Conservation (phyloP, 106 monocot genomes). For the Hemerocallis citrina region DNA sequence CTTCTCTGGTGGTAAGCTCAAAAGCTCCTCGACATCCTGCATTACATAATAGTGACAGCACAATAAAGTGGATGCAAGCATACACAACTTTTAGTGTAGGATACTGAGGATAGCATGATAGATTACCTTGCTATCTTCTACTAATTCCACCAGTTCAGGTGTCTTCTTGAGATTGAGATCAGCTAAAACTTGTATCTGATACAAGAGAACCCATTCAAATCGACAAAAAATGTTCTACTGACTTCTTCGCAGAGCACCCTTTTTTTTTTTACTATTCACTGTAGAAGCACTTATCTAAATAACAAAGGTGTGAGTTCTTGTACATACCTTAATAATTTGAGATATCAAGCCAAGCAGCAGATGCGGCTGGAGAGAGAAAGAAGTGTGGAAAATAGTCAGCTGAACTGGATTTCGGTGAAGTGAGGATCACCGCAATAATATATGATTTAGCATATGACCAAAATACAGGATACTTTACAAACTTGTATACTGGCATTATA, state of each 20-base stretch:
- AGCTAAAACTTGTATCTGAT: slow-evolving; percentile 93
- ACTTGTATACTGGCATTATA: no score
- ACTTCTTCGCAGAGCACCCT: neutral
- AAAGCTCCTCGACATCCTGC: slow-evolving; percentile 62
- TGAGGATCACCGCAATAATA: no score
- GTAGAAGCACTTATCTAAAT: neutral
- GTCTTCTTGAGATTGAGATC: slow-evolving; percentile 96
- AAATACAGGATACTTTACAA: no score
- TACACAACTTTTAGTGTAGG: neutral
- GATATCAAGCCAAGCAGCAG: slow-evolving; percentile 95
- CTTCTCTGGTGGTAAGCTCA: slow-evolving; percentile 64
- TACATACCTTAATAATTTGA: slow-evolving; percentile 90
- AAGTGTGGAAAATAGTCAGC: neutral
- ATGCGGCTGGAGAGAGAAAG: slow-evolving; percentile 60
- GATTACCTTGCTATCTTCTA: slow-evolving; percentile 65
- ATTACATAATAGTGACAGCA: slow-evolving; percentile 1
- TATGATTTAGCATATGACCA: no score
- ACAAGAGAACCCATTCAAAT: slow-evolving; percentile 1
- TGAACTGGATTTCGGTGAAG: neutral
- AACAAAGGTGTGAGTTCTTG: neutral
- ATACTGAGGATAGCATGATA: neutral
- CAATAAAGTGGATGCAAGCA: neutral
- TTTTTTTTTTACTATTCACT: neutral
- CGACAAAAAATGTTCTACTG: no score
- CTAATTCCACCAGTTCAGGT: slow-evolving; percentile 83